A percentile compares a stretch with the other conserved stretches of the same genome.
Conservation (phyloP, 768 basidiomycete genomes). For the Kondoa malvinella region DNA sequence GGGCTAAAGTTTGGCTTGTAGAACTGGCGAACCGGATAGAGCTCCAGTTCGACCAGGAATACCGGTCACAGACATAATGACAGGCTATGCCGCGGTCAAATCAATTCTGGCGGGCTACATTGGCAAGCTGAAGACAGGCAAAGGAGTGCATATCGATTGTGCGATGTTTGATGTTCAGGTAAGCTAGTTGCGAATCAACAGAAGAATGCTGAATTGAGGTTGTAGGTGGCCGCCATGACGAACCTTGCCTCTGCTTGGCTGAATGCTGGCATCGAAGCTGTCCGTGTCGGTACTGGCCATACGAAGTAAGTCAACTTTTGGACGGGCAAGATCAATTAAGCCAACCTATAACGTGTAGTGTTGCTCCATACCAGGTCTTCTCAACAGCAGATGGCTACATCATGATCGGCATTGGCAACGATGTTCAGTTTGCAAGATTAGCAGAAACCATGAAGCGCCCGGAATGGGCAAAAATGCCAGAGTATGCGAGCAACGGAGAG, state of each 20-base stretch:
- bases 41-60: constrained; percentile 91
- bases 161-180: constrained; percentile 33
- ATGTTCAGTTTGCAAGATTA: constrained; percentile 52
- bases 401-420: constrained; percentile 79
- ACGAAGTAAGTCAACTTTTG: not conserved
- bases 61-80: constrained; percentile 63
- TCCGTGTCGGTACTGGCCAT: constrained; percentile 75
- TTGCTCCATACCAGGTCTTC: constrained; percentile 37
- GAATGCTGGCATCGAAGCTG: constrained; percentile 61
- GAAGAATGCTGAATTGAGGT: not conserved
- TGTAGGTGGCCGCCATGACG: constrained; percentile 68
- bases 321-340: not conserved
- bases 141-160: constrained; percentile 71
- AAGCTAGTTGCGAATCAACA: not conserved
- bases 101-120: constrained; percentile 83
- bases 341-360: constrained; percentile 32
- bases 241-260: constrained; percentile 91
- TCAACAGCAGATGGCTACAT: constrained; percentile 68
- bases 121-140: constrained; percentile 61
- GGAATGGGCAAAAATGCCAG: constrained; percentile 43
- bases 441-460: constrained; percentile 47
- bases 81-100: constrained; percentile 63
- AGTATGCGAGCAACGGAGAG: constrained; percentile 53
- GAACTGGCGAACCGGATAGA: constrained; percentile 68
- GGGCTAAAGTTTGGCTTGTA: too few relatives aligned